Base-by-base conservation (phyloP, 2,329 filamentous ascomycete genomes). In the Fusarium papillatum region DNA sequence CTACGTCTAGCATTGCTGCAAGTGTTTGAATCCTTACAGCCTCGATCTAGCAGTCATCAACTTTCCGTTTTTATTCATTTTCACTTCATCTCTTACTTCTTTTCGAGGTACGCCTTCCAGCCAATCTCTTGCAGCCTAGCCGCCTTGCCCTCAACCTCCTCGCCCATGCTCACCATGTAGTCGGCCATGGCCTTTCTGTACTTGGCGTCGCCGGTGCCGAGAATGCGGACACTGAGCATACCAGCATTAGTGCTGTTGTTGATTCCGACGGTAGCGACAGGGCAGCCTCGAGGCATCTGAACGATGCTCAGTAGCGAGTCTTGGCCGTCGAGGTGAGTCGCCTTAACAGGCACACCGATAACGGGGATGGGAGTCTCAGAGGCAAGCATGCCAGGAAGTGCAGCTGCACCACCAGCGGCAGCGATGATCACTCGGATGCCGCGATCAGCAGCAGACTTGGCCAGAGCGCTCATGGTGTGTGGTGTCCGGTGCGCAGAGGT, bases 401-500 rank as follows among this genome's bases (percentile, higher is more conserved):
- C 91, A 9, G 94, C 94, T 0, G 94, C 93, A 31, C 94, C 94
- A 16, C 93, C 93, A 1, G 94, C 94, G 22, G 93, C 94, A 2
- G 94, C 93, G 74, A 95, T 95, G 70, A 96, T 90, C 7, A 95
- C 93, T 75, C 92, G 92, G 81, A 95, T 90, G 10, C 94, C 93
- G 0, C 90, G 89, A 3, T 86, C 88, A 0, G 91, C 90, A 17
- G 93, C 93, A 17, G 88, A 87, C 31, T 87, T 88, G 10, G 93
- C 93, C 60, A 95, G 90, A 69, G 91, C 85, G 60, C 89, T 90
- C 93, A 96, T 95, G 76, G 89, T 90, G 53, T 89, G 85, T 5
- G 94, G 93, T 3, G 94, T 96, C 39, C 94, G 89, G 83, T 96
- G 94, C 0, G 95, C 95, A 3, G 94, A 96, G 0, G 94, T 96